Base-by-base conservation (phyloP, 176 grass and related monocot species). In the Oryza longistaminata region DNA sequence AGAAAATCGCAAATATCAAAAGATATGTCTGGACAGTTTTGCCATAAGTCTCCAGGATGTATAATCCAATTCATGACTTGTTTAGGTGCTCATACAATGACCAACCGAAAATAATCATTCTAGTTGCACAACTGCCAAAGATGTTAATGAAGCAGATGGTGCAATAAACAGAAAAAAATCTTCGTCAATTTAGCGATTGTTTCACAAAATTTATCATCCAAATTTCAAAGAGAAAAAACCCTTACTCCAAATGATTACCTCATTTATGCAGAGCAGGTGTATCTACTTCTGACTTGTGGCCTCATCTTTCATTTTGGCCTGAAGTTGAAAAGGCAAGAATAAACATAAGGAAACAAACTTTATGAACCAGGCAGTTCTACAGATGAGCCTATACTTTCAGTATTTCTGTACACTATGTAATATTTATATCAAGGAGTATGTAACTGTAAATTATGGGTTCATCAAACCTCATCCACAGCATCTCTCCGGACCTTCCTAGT, bases 401-500 rank as follows among this genome's bases (percentile, higher is more conserved):
- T 3, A 33, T 50, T 73, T 74, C 39, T 58, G n/a, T 11, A 52
- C 21, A 61, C 52, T 26, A 27, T 35, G 3, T 35, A 35, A 35
- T 35, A 35, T 58, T 31, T 22, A 71, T 33, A 53, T 75, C 35
- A 29, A 62, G 46, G 12, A 6, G 22, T 33, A 10, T 5, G 73
- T 7, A 73, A 1, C 39, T 70, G 9, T 52, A 66, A 50, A 15
- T 9, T 2, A 44, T 22, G 35, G 35, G 72, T 25, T 27, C 22
- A 45, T 40, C 76, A 48, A 49, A 89, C 91, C 87, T 83, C 81
- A 27, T 46, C 84, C 42, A 77, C 42, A 72, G 88, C 73, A 77
- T 88, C 62, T 46, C 78, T 81, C 37, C 87, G 88, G 78, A 97
- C 71, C 78, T 90, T 91, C 46, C 89, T 74, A 48, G 94, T 93